Base-by-base conservation (phyloP, 148 eudicot genomes). In the Rheum nobile region DNA sequence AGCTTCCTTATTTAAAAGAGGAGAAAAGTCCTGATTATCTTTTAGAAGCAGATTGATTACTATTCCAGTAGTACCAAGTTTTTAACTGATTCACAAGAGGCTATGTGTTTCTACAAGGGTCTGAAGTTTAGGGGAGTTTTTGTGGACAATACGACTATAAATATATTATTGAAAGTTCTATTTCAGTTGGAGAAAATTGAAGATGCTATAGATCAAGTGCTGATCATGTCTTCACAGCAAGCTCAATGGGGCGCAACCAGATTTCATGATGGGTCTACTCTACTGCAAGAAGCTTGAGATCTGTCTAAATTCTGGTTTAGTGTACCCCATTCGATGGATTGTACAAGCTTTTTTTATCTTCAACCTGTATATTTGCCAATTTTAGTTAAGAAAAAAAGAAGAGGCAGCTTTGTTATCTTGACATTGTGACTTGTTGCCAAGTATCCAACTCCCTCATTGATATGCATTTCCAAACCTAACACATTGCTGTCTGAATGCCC, bases 61-160 rank as follows among this genome's bases (percentile, higher is more conserved):
- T n/a, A n/a, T n/a, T n/a, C n/a, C n/a, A n/a, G n/a, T n/a, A n/a
- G n/a, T n/a, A n/a, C n/a, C n/a, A n/a, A n/a, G n/a, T n/a, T n/a
- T n/a, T n/a, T n/a, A n/a, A n/a, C n/a, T n/a, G n/a, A n/a, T n/a
- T n/a, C n/a, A n/a, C n/a, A 73, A 19, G 75, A 82, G 65, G 84
- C 82, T 29, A 54, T 82, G 71, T 34, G 38, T 19, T 73, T 82
- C 41, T 79, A 48, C 71, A 54, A 57, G 63, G 77, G 78, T 16
- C 73, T 82, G 82, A 63, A 70, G 37, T 1, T 17, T 7, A 48
- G 34, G 39, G 72, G 50, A 34, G 43, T 63, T 63, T 11, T 0
- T 63, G 35, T 35, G 6, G 9, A 28, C 37, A 28, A 4, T 11
- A 24, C 9, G 1, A 26, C 38, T 28, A 11, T 65, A 28, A 65